phyloP scores from a whole-genome alignment of 495 filamentous ascomycete genomes.

The Penicillium egyptiacum region DNA sequence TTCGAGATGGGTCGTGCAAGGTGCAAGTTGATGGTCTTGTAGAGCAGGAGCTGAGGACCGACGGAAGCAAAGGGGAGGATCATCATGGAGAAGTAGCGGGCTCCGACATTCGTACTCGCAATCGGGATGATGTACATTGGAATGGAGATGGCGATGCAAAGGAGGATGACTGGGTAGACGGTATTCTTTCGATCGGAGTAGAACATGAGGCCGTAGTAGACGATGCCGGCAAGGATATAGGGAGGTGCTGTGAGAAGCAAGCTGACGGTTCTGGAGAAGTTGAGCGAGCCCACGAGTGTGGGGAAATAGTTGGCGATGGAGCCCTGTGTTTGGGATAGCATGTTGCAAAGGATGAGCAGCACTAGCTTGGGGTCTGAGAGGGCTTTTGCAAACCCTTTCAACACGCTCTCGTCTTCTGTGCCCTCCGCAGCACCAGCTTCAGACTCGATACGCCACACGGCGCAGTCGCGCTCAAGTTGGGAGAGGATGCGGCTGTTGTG shows the following conservation, averaged over 20 bases:
- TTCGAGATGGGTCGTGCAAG: slow-evolving; percentile 30
- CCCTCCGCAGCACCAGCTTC: slow-evolving; percentile 32
- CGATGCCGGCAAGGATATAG: slow-evolving; percentile 26
- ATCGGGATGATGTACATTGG: slow-evolving; percentile 31
- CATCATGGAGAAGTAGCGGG: slow-evolving; percentile 34
- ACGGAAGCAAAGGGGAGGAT: slow-evolving; percentile 33
- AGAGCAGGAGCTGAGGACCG: slow-evolving; percentile 32
- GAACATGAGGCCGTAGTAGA: slow-evolving; percentile 29
- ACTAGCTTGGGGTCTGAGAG: slow-evolving; percentile 28
- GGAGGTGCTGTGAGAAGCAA: slow-evolving; percentile 27
- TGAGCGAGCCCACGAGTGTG: slow-evolving; percentile 68
- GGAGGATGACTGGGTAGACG: slow-evolving; percentile 26
- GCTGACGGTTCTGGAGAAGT: slow-evolving; percentile 59
- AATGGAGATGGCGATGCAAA: slow-evolving; percentile 25
- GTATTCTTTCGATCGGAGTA: slow-evolving; percentile 31
- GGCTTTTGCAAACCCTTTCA: slow-evolving; percentile 25
- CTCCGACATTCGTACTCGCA: slow-evolving; percentile 25
- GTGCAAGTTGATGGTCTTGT: slow-evolving; percentile 34
- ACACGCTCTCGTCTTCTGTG: slow-evolving; percentile 20
- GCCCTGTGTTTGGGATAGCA: slow-evolving; percentile 31
- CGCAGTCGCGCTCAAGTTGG: slow-evolving; percentile 24
- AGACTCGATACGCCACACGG: slow-evolving; percentile 34
- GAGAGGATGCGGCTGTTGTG: slow-evolving; percentile 32
- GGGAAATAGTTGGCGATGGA: slow-evolving; percentile 70
- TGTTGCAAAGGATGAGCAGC: slow-evolving; percentile 30